phyloP scores from a whole-genome alignment of 1,139 yeast genomes.

The Pichia sp. region DNA sequence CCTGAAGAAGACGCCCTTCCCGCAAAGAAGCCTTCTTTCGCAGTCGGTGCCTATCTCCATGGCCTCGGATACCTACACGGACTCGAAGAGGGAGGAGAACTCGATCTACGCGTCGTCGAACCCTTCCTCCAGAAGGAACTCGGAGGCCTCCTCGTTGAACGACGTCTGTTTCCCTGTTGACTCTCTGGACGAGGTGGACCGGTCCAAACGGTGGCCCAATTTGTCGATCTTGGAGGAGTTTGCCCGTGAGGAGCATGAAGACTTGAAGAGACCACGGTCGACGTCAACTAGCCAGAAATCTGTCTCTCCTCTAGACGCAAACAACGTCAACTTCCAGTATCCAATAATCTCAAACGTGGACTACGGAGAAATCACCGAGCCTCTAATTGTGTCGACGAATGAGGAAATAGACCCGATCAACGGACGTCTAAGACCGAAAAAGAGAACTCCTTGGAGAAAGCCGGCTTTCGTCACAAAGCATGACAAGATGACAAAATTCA shows the following conservation, averaged over 20 bases:
- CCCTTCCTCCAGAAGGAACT: constrained; percentile 67
- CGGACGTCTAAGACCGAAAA: constrained; percentile 70
- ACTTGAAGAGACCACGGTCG: constrained; percentile 41
- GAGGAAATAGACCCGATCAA: constrained; percentile 62
- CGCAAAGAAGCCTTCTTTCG: constrained; percentile 11
- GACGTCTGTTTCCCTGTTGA: constrained; percentile 85
- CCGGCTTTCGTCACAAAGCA: constrained; percentile 19
- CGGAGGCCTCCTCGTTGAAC: constrained; percentile 69
- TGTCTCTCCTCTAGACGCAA: constrained; percentile 13
- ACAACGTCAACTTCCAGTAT: constrained; percentile 31
- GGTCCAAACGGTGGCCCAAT: constrained; percentile 71
- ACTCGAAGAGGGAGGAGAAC: constrained; percentile 5
- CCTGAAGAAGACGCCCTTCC: neutral
- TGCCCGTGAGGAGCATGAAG: constrained; percentile 61
- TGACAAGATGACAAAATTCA: constrained; percentile 42
- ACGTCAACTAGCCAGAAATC: constrained; percentile 24
- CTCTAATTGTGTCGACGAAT: constrained; percentile 33
- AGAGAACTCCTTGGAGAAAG: constrained; percentile 70
- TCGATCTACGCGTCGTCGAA: constrained; percentile 41
- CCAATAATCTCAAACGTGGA: constrained; percentile 33
- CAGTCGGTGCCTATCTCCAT: constrained; percentile 14
- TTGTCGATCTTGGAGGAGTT: constrained; percentile 68
- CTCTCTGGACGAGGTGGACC: constrained; percentile 40
- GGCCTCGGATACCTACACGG: constrained; percentile 6
- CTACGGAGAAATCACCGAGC: constrained; percentile 23